A percentile compares a stretch with the other conserved stretches of the same genome.
Evolutionary conservation across 495 filamentous ascomycete genomes (phyloP).

Genomic region (Jackrogersella multiformis): DNA sequence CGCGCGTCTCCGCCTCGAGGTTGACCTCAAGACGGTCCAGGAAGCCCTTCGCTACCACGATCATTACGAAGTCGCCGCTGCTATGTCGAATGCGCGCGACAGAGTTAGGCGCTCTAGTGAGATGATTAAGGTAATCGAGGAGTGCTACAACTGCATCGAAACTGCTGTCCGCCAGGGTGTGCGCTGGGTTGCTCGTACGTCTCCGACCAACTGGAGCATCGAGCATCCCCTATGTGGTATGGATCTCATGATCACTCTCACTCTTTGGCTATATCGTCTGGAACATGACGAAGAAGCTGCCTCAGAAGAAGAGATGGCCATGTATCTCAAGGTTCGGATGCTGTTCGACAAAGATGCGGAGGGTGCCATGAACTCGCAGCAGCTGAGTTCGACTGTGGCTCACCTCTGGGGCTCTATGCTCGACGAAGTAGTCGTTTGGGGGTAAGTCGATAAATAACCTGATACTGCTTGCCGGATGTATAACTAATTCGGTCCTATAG

Average conservation of each 20-base stretch:
- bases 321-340: conserved; percentile 94
- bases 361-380: conserved; percentile 73
- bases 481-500: conserved; percentile 67
- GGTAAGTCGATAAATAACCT: conserved; percentile 60
- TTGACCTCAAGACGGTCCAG: conserved; percentile 94
- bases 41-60: conserved; percentile 97
- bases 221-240: conserved; percentile 97
- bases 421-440: conserved; percentile 98
- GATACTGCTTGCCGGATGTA: conserved; percentile 8
- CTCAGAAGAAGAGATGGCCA: conserved; percentile 86
- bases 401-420: conserved; percentile 97
- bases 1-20: conserved; percentile 89
- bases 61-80: conserved; percentile 93
- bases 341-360: conserved; percentile 90
- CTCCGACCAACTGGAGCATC: conserved; percentile 98
- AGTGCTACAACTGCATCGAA: conserved; percentile 98
- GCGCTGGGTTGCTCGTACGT: conserved; percentile 96
- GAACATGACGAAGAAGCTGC: conserved; percentile 98
- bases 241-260: conserved; percentile 98
- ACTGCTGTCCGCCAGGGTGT: conserved; percentile 94
- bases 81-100: conserved; percentile 93
- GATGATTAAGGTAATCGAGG: conserved; percentile 98
- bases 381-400: conserved; percentile 92
- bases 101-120: conserved; percentile 93
- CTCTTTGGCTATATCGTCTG: conserved; percentile 96